Evolutionary conservation across 1,284 basidiomycete species (phyloP).

Genomic region (Boletus hoseneyae): DNA sequence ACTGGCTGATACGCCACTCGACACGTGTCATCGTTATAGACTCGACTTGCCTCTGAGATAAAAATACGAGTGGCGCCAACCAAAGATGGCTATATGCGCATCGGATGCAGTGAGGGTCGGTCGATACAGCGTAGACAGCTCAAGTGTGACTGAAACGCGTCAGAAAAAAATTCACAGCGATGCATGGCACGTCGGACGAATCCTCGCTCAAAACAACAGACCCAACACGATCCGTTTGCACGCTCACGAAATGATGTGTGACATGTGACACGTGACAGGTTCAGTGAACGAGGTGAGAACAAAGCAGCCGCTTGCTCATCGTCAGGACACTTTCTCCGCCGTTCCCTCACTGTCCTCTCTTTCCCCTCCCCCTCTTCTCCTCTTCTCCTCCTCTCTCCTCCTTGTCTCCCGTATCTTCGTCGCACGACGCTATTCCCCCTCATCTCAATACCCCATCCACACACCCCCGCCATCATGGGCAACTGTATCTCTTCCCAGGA

Average conservation of each 20-base stretch:
- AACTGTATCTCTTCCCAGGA: conserved; percentile 61
- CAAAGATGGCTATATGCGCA: conserved; percentile 11
- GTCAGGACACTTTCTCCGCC: conserved; percentile 16
- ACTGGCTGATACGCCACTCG: no score
- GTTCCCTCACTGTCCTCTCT: conserved; percentile 13
- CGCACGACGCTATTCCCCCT: not conserved
- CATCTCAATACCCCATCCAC: not conserved
- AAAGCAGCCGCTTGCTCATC: conserved; percentile 25
- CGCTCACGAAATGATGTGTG: conserved; percentile 1
- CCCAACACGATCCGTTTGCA: no score
- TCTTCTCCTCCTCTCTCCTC: not conserved
- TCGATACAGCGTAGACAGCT: no score
- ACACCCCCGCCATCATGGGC: conserved; percentile 45
- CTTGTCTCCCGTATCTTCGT: not conserved
- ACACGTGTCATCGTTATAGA: no score
- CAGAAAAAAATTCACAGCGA: not conserved
- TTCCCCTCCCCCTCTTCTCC: not conserved
- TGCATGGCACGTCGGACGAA: no score
- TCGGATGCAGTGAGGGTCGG: not conserved
- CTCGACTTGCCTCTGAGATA: no score
- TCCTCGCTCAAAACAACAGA: no score
- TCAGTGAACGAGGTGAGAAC: conserved; percentile 21
- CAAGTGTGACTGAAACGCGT: not conserved
- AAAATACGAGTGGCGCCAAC: conserved; percentile 1
- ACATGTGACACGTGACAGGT: conserved; percentile 24